These are phyloP conservation scores for Xylaria venustula DNA, from an alignment of 495 filamentous ascomycete species.

Conservation along the genomic window DNA sequence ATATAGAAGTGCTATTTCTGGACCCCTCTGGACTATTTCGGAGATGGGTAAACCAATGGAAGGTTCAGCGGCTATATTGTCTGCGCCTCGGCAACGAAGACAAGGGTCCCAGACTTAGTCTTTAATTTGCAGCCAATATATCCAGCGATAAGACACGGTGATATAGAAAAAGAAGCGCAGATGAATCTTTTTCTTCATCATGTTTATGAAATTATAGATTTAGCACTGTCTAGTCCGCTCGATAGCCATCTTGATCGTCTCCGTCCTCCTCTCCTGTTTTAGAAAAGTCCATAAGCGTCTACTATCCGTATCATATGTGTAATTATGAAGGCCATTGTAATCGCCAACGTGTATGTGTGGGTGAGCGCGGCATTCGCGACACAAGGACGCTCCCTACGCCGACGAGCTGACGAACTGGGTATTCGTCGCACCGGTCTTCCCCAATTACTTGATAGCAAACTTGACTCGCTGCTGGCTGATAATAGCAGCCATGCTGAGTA, in stretches of 20 bases:
- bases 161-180: no score
- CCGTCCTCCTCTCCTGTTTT: no score
- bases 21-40: neutral
- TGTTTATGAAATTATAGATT: no score
- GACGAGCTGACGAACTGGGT: conserved; percentile 8
- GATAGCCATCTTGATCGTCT: no score
- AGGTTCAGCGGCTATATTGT: neutral
- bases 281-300: neutral
- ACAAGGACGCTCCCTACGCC: conserved; percentile 17
- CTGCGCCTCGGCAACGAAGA: neutral
- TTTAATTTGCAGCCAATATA: neutral
- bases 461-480: neutral
- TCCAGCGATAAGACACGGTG: neutral
- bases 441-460: conserved; percentile 14
- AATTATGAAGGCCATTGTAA: conserved; percentile 21
- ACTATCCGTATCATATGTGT: neutral
- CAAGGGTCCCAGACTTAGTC: neutral
- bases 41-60: neutral
- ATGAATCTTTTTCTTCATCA: no score
- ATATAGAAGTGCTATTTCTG: neutral
- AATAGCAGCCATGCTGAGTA: conserved; percentile 36
- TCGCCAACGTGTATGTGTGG: conserved; percentile 18
- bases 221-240: no score
- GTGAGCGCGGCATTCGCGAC: conserved; percentile 18
- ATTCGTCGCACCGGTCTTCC: conserved; percentile 20